Evolutionary conservation across 768 basidiomycete genomes (phyloP), one percentile per base, ranked within the genome.

Genomic region (Leccinum subtestaceum): DNA sequence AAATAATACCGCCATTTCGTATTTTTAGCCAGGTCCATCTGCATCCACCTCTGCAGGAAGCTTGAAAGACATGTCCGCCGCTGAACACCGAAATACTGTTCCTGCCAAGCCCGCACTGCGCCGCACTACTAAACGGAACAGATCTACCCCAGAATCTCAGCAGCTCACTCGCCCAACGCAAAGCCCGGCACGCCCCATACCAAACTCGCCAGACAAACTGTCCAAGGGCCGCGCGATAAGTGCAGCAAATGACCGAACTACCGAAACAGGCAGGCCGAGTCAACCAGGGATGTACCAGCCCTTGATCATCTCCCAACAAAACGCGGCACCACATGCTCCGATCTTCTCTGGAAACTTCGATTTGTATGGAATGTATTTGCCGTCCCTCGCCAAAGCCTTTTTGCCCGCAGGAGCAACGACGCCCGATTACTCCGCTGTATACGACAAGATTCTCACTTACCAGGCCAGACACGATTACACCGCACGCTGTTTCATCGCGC

Each of bases 401-500:
- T 55, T 70, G 13, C 74, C 76, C 1, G 31, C 56, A 4, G 70
- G 68, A 13, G 67, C 62, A n/a, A 62, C 62, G 19, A 50, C 62
- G 6, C 71, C 72, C 4, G 52, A 70, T 43, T 72, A 73, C 21
- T 67, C 67, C 17, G 68, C 67, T 0, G 63, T 78, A 17, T 72
- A 78, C 52, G 63, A 78, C 46, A 71, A 62, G 5, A 72, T 77
- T 36, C 72, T 77, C 29, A 62, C 67, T 8, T 76, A 70, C n/a
- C 77, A 76, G 55, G 73, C 75, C 9, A 76, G 68, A 56, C 67
- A 74, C 9, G 77, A 78, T 59, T 72, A 65, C 11, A 77, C 76
- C 23, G 76, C 71, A 29, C 68, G 67, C 11, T 70, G 69, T 50
- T 67, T 66, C 53, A 57, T 77, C 15, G 62, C 63, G 47, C 65